Evolutionary conservation across 441 rosid species (phyloP), one percentile per base, ranked within the genome.

Genomic region (Bocquillonia castaneifolia): DNA sequence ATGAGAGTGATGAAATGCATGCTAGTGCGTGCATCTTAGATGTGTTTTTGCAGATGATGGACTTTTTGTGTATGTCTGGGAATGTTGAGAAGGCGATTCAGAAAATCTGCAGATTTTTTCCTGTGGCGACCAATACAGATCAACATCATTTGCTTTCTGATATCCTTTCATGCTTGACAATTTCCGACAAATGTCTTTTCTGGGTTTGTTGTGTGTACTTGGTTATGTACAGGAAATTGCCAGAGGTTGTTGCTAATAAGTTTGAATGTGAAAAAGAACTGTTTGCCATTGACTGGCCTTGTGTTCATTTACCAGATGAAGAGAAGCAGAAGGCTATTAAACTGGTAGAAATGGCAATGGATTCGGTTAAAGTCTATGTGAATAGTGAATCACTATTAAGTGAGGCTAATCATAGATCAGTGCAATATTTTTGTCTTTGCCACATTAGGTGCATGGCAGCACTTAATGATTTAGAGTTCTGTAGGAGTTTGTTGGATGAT

Each of bases 181-280:
- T 82, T 83, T 82, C 94, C 88, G 99, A 92, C 83, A 88, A 85
- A 83, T 88, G 87, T 89, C 81, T 92, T 79, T 90, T 94, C 87
- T 94, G 99, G 99, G 80, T 94, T 86, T 92, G 90, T 88, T 94
- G 98, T 86, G 84, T 88, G 79, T 94, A 92, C 93, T 86, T 94
- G 75, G 90, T 84, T 83, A 69, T 92, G 82, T 89, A 91, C 97
- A 89, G 90, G 91, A 89, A 86, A 76, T 83, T 91, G 60, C 97
- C 96, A 36, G 89, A 77, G 67, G 79, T 83, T 63, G 73, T 91
- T 59, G 79, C 83, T 61, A 83, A 78, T 73, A 77, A 47, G 68
- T 82, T 89, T 77, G 96, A 91, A 77, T 80, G 74, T 80, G 85
- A 79, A 76, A 91, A 91, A 68, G 88, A 84, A 64, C 84, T 85